phyloP scores from a whole-genome alignment of 2,329 filamentous ascomycete species.

The Ascochyta viciae-villosae region DNA sequence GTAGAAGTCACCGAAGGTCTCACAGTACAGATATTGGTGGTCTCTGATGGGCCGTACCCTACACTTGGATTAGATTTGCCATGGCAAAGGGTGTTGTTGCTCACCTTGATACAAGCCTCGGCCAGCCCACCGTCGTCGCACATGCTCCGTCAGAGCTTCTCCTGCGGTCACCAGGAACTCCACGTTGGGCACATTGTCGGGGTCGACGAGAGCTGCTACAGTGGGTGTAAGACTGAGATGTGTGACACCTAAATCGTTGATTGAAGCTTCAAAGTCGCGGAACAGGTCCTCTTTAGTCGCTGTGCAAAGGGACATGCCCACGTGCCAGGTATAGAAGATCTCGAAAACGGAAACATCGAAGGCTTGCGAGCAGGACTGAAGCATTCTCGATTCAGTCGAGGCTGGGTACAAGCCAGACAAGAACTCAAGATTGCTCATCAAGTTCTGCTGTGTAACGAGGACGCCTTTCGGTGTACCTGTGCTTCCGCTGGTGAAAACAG shows the following conservation, averaged over 20 bases:
- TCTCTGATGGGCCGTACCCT: slow-evolving; percentile 82
- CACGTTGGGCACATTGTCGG: slow-evolving; percentile 72
- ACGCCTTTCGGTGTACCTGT: slow-evolving; percentile 84
- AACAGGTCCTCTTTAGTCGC: slow-evolving; percentile 78
- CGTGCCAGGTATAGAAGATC: slow-evolving; percentile 83
- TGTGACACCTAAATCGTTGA: slow-evolving; percentile 70
- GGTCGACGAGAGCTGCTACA: slow-evolving; percentile 77
- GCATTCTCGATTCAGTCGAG: slow-evolving; percentile 62
- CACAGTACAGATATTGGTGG: slow-evolving; percentile 86
- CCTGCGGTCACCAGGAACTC: slow-evolving; percentile 81
- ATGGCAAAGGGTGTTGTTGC: slow-evolving; percentile 28
- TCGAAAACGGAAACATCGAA: slow-evolving; percentile 92
- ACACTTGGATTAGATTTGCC: background rate
- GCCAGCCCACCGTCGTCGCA: slow-evolving; percentile 72
- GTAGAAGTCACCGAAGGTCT: slow-evolving; percentile 63
- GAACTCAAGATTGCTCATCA: slow-evolving; percentile 76
- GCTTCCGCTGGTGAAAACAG: slow-evolving; percentile 84
- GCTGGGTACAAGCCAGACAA: slow-evolving; percentile 72
- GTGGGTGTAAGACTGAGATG: slow-evolving; percentile 88
- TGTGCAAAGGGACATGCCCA: slow-evolving; percentile 79
- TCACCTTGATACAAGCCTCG: slow-evolving; percentile 72
- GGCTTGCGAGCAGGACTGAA: slow-evolving; percentile 84
- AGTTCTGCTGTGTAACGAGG: slow-evolving; percentile 75
- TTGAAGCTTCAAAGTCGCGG: slow-evolving; percentile 71
- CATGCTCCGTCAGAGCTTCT: slow-evolving; percentile 76